phyloP scores from a whole-genome alignment of 2,329 filamentous ascomycete genomes.

The Rasamsonia emersonii region DNA sequence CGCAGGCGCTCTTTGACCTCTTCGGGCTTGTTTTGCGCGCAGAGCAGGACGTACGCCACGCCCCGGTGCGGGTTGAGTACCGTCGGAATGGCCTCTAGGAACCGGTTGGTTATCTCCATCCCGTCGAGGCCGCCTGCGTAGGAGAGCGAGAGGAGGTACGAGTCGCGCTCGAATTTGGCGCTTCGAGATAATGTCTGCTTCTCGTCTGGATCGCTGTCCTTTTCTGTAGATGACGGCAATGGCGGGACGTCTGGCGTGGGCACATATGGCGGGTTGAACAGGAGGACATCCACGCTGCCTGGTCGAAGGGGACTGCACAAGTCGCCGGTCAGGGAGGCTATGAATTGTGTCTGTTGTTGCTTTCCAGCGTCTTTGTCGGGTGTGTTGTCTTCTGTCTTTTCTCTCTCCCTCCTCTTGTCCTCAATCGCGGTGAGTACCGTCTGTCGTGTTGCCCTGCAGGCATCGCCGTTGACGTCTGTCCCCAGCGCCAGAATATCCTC shows the following conservation, averaged over 20 bases:
- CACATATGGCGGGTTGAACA: conserved; percentile 98
- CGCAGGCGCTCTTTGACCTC: conserved; percentile 58
- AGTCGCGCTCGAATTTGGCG: conserved; percentile 64
- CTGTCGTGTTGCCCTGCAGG: conserved; percentile 63
- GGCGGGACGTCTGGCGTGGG: conserved; percentile 68
- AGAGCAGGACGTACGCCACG: conserved; percentile 82
- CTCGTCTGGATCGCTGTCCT: conserved; percentile 18
- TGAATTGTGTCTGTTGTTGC: conserved; percentile 40
- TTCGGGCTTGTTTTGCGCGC: conserved; percentile 79
- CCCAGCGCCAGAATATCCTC: conserved; percentile 61
- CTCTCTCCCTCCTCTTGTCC: conserved; percentile 16
- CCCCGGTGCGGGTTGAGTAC: conserved; percentile 57
- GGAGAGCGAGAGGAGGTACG: conserved; percentile 71
- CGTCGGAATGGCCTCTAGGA: conserved; percentile 60
- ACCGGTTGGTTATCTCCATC: conserved; percentile 83
- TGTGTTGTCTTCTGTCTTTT: background rate
- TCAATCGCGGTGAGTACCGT: conserved; percentile 53
- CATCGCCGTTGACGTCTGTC: conserved; percentile 77
- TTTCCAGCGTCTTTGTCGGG: background rate
- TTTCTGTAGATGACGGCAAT: conserved; percentile 26
- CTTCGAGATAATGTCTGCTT: conserved; percentile 17
- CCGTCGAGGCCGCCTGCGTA: conserved; percentile 85
- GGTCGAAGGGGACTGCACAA: conserved; percentile 54
- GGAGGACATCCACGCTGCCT: conserved; percentile 64
- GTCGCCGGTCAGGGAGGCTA: conserved; percentile 63